A percentile compares a stretch with the other conserved stretches of the same genome.
Conservation (phyloP, 768 basidiomycete species). For the Neoboletus brunneissimus region DNA sequence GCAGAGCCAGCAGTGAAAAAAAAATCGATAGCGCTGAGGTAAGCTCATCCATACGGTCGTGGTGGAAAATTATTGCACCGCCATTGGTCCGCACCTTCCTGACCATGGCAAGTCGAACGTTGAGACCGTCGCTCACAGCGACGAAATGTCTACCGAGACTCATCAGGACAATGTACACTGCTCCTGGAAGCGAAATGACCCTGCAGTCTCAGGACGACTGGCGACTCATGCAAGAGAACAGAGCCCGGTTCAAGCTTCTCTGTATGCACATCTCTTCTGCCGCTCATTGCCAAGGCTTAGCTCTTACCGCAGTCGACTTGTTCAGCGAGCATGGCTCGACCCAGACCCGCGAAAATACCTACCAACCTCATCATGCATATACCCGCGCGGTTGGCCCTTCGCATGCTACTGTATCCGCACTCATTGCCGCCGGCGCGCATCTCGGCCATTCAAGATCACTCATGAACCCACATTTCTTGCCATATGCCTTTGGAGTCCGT, state of each 20-base stretch:
- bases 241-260: conserved; percentile 53
- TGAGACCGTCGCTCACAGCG: conserved; percentile 22
- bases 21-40: conserved; percentile 53
- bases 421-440: conserved; percentile 91
- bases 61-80: conserved; percentile 30
- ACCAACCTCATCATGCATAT: conserved; percentile 68
- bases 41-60: conserved; percentile 36
- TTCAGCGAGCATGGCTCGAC: conserved; percentile 77
- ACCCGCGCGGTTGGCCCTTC: conserved; percentile 57
- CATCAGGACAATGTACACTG: conserved; percentile 29
- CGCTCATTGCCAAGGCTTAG: conserved; percentile 9
- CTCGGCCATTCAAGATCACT: conserved; percentile 83
- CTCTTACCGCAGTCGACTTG: conserved; percentile 46
- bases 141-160: conserved; percentile 24
- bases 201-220: conserved; percentile 60
- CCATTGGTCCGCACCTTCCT: conserved; percentile 21
- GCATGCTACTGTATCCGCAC: conserved; percentile 79
- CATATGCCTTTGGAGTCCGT: conserved; percentile 91
- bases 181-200: conserved; percentile 28
- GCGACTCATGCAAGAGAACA: conserved; percentile 57
- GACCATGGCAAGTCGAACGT: conserved; percentile 28
- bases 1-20: conserved; percentile 18
- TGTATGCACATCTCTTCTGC: conserved; percentile 40
- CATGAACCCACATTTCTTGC: conserved; percentile 86
- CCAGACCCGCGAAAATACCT: conserved; percentile 62